A percentile compares a stretch with the other conserved stretches of the same genome.
Evolutionary conservation across 768 basidiomycete species (phyloP).

Genomic region (Tylopilus subfusipes): DNA sequence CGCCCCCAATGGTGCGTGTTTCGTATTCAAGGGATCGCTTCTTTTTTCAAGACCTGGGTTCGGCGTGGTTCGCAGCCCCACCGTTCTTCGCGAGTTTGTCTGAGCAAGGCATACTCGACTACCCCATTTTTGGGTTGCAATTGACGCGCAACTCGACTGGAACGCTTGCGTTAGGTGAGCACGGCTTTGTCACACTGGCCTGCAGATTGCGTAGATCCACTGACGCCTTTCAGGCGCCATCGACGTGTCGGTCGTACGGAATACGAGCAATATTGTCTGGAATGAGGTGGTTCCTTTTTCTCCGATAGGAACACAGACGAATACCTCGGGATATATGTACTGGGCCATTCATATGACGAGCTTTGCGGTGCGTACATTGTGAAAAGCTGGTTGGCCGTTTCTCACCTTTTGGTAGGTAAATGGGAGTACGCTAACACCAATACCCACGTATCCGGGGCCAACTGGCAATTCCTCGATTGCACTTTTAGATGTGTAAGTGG

Average conservation of each 20-base stretch:
- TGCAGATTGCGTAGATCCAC: not conserved
- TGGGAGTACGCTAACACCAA: conserved; percentile 45
- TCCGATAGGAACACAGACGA: conserved; percentile 55
- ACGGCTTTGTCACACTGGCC: not conserved
- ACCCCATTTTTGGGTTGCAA: conserved; percentile 74
- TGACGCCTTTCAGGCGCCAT: conserved; percentile 58
- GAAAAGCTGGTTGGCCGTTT: not conserved
- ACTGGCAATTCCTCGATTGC: conserved; percentile 59
- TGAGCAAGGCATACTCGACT: conserved; percentile 60
- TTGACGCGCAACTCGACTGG: conserved; percentile 59
- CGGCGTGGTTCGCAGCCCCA: conserved; percentile 42
- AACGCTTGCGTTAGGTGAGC: conserved; percentile 58
- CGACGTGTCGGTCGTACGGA: conserved; percentile 62
- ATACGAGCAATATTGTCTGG: conserved; percentile 63
- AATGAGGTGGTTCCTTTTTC: conserved; percentile 71
- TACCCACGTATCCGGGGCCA: conserved; percentile 60
- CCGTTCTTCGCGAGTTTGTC: conserved; percentile 66
- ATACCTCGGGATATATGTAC: conserved; percentile 66
- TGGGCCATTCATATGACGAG: conserved; percentile 65
- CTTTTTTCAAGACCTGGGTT: not conserved
- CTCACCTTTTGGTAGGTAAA: conserved; percentile 46
- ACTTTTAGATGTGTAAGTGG: conserved; percentile 66
- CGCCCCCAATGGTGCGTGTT: conserved; percentile 47
- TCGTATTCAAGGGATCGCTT: not conserved
- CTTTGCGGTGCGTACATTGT: conserved; percentile 43